Evolutionary conservation across 768 basidiomycete species (phyloP).

Genomic region (Phaeotremella fagi): DNA sequence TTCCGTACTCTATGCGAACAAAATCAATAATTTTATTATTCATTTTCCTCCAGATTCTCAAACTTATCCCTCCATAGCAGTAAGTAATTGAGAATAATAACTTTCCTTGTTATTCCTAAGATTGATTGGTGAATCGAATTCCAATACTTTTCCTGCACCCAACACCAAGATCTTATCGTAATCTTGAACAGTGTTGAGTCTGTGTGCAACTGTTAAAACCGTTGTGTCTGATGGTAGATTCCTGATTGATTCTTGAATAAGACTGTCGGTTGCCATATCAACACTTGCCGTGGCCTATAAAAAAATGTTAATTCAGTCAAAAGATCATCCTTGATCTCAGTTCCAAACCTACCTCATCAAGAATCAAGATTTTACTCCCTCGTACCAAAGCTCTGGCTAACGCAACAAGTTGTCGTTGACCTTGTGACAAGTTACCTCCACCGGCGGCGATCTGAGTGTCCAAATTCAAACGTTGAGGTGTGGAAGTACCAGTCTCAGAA

Average conservation of each 20-base stretch:
- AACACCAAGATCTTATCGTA: slow-evolving; percentile 60
- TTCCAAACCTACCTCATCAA: slow-evolving; percentile 54
- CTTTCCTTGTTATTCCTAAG: slow-evolving; percentile 59
- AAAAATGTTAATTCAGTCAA: neutral
- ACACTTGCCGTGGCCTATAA: slow-evolving; percentile 39
- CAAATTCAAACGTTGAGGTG: slow-evolving; percentile 41
- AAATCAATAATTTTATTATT: too few species aligned
- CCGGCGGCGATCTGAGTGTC: slow-evolving; percentile 48
- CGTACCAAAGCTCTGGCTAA: slow-evolving; percentile 60
- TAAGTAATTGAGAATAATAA: slow-evolving; percentile 60
- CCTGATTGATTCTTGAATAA: slow-evolving; percentile 59
- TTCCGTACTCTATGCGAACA: too few species aligned
- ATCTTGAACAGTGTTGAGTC: slow-evolving; percentile 57
- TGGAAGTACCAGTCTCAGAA: slow-evolving; percentile 19
- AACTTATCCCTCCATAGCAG: slow-evolving; percentile 40
- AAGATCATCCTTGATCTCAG: neutral
- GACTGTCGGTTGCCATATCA: slow-evolving; percentile 58
- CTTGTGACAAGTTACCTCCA: slow-evolving; percentile 54
- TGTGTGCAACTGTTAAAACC: slow-evolving; percentile 60
- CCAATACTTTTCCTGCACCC: slow-evolving; percentile 67
- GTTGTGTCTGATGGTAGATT: slow-evolving; percentile 52
- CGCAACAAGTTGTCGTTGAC: slow-evolving; percentile 60
- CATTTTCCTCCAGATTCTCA: too few species aligned
- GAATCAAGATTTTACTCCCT: slow-evolving; percentile 57
- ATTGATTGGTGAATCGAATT: slow-evolving; percentile 64